phyloP scores from a whole-genome alignment of 2,329 filamentous ascomycete species.

The Pseudocercospora fuligena region DNA sequence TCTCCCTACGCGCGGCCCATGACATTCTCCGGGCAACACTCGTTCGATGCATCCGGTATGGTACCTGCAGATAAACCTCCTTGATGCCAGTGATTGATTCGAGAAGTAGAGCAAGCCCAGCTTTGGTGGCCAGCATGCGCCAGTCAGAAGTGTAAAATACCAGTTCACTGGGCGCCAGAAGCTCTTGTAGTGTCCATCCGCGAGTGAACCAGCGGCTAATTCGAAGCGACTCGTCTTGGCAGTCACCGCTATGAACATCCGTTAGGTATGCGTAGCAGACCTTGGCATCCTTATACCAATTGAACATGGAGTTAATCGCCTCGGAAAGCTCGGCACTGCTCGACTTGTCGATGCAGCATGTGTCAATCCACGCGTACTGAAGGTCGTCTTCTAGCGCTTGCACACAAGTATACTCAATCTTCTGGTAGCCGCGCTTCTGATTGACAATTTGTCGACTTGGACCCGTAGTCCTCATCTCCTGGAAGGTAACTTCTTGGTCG shows the following conservation, averaged over 20 bases:
- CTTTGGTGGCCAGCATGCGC: background rate
- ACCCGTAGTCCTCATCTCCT: slow-evolving; percentile 12
- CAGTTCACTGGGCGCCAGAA: background rate
- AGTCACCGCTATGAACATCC: background rate
- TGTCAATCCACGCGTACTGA: slow-evolving; percentile 19
- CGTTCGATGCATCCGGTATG: background rate
- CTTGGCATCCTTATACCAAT: background rate
- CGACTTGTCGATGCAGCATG: slow-evolving; percentile 33
- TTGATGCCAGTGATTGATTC: background rate
- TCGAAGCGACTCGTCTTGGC: background rate
- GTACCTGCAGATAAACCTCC: background rate
- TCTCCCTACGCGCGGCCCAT: background rate
- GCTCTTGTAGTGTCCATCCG: slow-evolving; percentile 22
- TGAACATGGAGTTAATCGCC: background rate
- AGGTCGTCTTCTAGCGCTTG: slow-evolving; percentile 13
- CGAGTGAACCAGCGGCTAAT: background rate
- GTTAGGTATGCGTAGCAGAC: background rate
- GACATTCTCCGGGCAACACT: background rate
- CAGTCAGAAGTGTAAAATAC: background rate
- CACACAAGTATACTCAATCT: slow-evolving; percentile 18
- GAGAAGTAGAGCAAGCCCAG: background rate
- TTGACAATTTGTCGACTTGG: no score
- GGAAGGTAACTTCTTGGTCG: slow-evolving; percentile 24
- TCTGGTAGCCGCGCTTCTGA: slow-evolving; percentile 14
- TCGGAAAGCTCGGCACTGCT: slow-evolving; percentile 26